Conservation (phyloP, 257 asterid genomes). For the Plantago ovata region DNA sequence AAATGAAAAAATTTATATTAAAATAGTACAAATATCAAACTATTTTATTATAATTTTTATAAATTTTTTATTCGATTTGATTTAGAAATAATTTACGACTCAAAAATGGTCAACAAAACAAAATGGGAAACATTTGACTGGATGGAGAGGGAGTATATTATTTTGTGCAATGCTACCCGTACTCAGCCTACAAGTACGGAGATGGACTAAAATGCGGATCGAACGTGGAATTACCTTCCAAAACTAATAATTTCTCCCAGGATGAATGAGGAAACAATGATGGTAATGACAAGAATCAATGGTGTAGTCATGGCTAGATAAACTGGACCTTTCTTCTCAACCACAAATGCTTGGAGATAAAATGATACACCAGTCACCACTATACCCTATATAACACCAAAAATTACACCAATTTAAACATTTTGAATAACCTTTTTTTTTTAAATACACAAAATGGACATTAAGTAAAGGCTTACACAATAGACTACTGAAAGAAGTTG, state of each 20-base stretch:
- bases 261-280: conserved; percentile 51
- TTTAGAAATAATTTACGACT: too few species aligned
- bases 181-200: too few species aligned
- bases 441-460: background rate
- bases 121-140: too few species aligned
- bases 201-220: too few species aligned
- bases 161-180: too few species aligned
- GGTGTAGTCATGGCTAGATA: conserved; percentile 77
- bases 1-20: too few species aligned
- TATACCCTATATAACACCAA: conserved; percentile 46
- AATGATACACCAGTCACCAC: conserved; percentile 76
- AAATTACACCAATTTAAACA: background rate
- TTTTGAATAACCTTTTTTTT: background rate
- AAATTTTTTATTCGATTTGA: too few species aligned
- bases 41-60: too few species aligned
- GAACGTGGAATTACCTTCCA: conserved; percentile 53
- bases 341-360: conserved; percentile 81
- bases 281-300: conserved; percentile 47
- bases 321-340: conserved; percentile 89
- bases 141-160: too few species aligned
- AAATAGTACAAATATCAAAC: too few species aligned
- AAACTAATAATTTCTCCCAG: conserved; percentile 59
- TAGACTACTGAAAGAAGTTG: conserved; percentile 59
- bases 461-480: conserved; percentile 45
- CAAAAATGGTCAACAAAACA: too few species aligned